Evolutionary conservation across 805 yeast genomes (phyloP), one percentile per base, ranked within the genome.

Genomic region (Pichia sporocuriosa): DNA sequence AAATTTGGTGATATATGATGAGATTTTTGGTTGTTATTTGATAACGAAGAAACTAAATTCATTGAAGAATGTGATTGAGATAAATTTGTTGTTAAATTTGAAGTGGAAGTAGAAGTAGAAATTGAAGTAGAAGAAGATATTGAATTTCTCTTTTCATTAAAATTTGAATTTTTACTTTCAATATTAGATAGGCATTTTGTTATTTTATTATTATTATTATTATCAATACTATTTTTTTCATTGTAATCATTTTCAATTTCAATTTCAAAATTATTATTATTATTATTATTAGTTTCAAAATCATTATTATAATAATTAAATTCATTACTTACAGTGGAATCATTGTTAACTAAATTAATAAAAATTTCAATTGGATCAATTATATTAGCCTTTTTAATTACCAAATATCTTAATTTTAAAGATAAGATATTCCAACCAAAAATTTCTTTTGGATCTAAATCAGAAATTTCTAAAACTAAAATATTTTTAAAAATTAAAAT

Each of bases 361-460:
- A 77, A 55, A 3, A 79, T 55, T 46, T 79, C 84, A 7, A 66
- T 66, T 7, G 79, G 70, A 51, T 72, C 78, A 31, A 63, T 62
- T 10, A 79, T 57, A 45, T 71, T 72, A 2, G 74, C 61, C 48
- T 72, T 72, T 44, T 75, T 68, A 22, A 80, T 62, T 3, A 76
- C 75, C 41, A 79, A 61, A 32, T 77, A 73, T 41, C 79, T 64
- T 29, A 79, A 61, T 44, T 65, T 72, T 39, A 75, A 79, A 46
- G 81, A 66, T 26, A 79, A 53, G 13, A 59, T 51, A 52, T 78
- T 69, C 86, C 86, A 79, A 2, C 86, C 86, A 56, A 66, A 78
- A 9, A 80, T 65, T 46, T 78, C 82, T 46, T 77, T 75, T 16
- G 83, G 81, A 47, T 77, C 83, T 44, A 77, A 64, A 43, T 77